These are phyloP conservation scores for Daldinia eschscholtzii DNA, from an alignment of 2,329 filamentous ascomycete species.

Conservation along the genomic window DNA sequence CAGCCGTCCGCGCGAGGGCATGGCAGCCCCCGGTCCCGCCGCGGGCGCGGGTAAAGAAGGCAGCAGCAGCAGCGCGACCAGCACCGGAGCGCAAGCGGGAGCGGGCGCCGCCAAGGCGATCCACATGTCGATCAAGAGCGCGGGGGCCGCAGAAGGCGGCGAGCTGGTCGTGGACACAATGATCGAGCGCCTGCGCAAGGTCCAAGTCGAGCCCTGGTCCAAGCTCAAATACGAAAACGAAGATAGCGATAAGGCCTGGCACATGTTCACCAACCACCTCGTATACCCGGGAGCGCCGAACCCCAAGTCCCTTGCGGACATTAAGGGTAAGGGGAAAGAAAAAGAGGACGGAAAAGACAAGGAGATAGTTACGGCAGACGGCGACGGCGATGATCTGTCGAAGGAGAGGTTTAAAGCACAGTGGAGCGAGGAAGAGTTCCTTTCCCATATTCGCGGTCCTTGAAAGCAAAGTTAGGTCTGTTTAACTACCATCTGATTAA, in stretches of 20 bases:
- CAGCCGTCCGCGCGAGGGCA: constrained; percentile 56
- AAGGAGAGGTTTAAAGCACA: constrained; percentile 43
- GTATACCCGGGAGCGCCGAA: constrained; percentile 59
- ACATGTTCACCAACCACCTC: constrained; percentile 79
- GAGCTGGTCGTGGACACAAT: constrained; percentile 76
- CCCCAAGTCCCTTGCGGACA: constrained; percentile 17
- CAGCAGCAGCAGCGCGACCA: constrained; percentile 19
- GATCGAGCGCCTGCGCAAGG: constrained; percentile 78
- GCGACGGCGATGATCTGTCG: constrained; percentile 1
- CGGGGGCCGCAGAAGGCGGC: constrained; percentile 72
- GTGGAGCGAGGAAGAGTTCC: constrained; percentile 51
- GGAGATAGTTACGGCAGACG: not conserved
- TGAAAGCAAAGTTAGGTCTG: not conserved
- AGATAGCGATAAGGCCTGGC: constrained; percentile 80
- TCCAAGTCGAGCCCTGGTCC: constrained; percentile 87
- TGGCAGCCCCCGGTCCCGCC: constrained; percentile 37
- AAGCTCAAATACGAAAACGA: constrained; percentile 85
- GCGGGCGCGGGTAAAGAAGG: constrained; percentile 38
- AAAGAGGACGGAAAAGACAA: constrained; percentile 36
- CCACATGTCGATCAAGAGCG: constrained; percentile 87
- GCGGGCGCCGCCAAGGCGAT: constrained; percentile 69
- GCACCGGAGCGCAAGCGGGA: constrained; percentile 57
- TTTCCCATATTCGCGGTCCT: constrained; percentile 32
- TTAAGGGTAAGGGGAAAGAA: constrained; percentile 47
- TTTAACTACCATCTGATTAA: constrained; percentile 37